Evolutionary conservation across 1,139 yeast genomes (phyloP).

Genomic region (Zhuliangozyma parablackwelliae): DNA sequence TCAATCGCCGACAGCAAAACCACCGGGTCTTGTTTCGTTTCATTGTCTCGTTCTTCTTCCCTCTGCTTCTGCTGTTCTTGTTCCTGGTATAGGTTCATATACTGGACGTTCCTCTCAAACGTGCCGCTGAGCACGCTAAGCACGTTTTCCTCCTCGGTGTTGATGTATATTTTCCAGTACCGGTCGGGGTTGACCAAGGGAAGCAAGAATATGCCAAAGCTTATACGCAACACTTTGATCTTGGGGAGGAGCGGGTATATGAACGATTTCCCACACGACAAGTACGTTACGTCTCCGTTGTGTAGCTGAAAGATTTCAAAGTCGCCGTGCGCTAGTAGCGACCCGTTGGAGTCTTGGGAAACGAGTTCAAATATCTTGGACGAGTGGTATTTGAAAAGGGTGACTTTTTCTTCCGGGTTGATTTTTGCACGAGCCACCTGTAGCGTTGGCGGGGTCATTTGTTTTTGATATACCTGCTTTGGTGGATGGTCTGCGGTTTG

Average conservation of each 20-base stretch:
- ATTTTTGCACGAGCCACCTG: background rate
- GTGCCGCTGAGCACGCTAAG: constrained; percentile 34
- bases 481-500: background rate
- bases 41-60: constrained; percentile 1
- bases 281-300: constrained; percentile 58
- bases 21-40: too few relatives aligned
- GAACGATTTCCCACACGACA: constrained; percentile 53
- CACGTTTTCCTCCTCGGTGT: constrained; percentile 28
- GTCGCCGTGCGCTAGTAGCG: constrained; percentile 56
- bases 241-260: constrained; percentile 63
- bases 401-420: constrained; percentile 33
- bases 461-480: background rate
- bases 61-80: background rate
- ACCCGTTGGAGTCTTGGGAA: constrained; percentile 33
- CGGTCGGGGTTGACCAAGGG: constrained; percentile 70
- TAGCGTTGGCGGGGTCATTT: background rate
- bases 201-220: constrained; percentile 50
- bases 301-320: constrained; percentile 63
- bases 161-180: constrained; percentile 61
- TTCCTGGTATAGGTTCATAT: constrained; percentile 34
- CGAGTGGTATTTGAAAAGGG: constrained; percentile 33
- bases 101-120: constrained; percentile 40
- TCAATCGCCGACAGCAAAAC: background rate
- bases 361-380: constrained; percentile 44
- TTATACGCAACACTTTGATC: constrained; percentile 52